Evolutionary conservation across 1,284 basidiomycete genomes (phyloP), one percentile per base, ranked within the genome.

Genomic region (Irpex sp.): DNA sequence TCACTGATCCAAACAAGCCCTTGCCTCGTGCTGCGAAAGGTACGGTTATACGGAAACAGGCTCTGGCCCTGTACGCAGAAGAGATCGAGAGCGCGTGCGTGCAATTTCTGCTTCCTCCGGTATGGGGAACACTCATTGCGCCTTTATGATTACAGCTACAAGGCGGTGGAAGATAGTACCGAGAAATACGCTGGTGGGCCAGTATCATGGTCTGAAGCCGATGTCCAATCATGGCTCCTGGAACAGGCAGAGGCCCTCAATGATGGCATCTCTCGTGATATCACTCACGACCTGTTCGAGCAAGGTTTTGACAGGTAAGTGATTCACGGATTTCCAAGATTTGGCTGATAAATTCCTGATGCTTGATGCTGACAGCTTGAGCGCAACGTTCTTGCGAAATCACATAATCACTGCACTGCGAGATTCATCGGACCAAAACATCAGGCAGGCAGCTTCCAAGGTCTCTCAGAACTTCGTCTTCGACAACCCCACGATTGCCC

Each of bases 271-370:
- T 5, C 33, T 0, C 23, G 70, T 2, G 63, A 68, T 47, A 59
- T 67, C 2, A 21, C 36, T 0, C 54, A 58, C 4, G 72, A 76
- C 36, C 33, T 76, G 2, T 77, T 77, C 47, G 61, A 66, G 14
- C 74, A 74, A 58, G 74, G 73, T 0, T 75, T 76, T 55, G 75
- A 76, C 57, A 76, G 74, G 75, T 74, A 48, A 7, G 58, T 54
- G 7, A 21, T 45, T 39, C 28, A 33, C 28, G 28, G n/a, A 19
- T 18, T 12, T 36, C 5, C 19, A 16, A 12, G n/a, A 5, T 45
- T 45, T 28, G 12, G 8, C 10, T 19, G 10, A 3, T 23, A 42
- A 37, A 56, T 21, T 56, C 47, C 12, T 48, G 33, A 51, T 9
- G n/a, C 23, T 23, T 28, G 35, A 19, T 21, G 10, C 49, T 2